phyloP scores from a whole-genome alignment of 257 asterid species.

The Solanum chilense region DNA sequence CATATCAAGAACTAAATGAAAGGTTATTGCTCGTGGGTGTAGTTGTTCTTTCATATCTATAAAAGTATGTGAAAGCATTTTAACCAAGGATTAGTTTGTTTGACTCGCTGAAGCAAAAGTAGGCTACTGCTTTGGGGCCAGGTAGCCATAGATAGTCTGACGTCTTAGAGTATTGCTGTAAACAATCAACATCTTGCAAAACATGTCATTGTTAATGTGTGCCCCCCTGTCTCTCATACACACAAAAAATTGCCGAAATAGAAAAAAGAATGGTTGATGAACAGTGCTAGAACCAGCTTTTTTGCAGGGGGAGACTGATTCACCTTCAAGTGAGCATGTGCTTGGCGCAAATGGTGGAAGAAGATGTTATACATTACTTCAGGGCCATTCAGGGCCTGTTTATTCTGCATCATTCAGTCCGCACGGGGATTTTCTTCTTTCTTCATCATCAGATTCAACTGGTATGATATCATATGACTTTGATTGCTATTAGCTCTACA shows the following conservation, averaged over 20 bases:
- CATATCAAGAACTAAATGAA: background rate
- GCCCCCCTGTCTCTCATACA: background rate
- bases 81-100: background rate
- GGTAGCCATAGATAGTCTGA: background rate
- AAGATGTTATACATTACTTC: conserved; percentile 63
- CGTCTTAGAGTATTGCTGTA: background rate
- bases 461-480: conserved; percentile 25
- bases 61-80: background rate
- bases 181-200: background rate
- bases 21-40: background rate
- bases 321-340: conserved; percentile 30
- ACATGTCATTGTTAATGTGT: background rate
- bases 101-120: background rate
- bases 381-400: conserved; percentile 94
- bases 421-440: conserved; percentile 76
- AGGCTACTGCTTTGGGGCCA: background rate
- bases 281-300: conserved; percentile 45
- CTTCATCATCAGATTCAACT: conserved; percentile 96
- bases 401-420: conserved; percentile 91
- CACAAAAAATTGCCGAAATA: background rate
- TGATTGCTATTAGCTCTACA: background rate
- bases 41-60: background rate
- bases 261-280: conserved; percentile 8
- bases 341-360: conserved; percentile 40
- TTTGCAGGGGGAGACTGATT: conserved; percentile 58